Evolutionary conservation across 1,139 yeast genomes (phyloP).

Genomic region (Candida gigantensis): DNA sequence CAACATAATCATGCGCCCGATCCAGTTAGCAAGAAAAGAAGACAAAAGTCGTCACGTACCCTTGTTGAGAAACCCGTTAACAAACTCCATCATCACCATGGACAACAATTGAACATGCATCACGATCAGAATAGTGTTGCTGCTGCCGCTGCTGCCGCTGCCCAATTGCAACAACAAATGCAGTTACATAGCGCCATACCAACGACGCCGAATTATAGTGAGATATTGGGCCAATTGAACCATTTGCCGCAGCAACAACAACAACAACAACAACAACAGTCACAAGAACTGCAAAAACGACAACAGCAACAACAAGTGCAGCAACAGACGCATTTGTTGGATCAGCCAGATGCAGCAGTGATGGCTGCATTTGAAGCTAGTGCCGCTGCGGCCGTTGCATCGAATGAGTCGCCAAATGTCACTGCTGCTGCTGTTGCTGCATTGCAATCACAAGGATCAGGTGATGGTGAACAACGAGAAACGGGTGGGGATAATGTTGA

Average conservation of each 20-base stretch:
- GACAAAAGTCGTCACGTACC: constrained; percentile 42
- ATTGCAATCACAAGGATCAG: constrained; percentile 11
- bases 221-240: constrained; percentile 9
- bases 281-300: constrained; percentile 16
- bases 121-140: no score
- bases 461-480: constrained; percentile 19
- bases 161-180: constrained; percentile 14
- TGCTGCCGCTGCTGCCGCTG: no score
- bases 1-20: constrained; percentile 51
- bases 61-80: constrained; percentile 50
- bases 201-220: constrained; percentile 16
- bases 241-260: constrained; percentile 16
- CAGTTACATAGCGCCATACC: constrained; percentile 3
- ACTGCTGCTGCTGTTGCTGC: constrained; percentile 36
- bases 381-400: constrained; percentile 21
- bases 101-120: constrained; percentile 5
- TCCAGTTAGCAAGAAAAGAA: constrained; percentile 39
- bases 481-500: constrained; percentile 32
- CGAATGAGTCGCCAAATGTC: constrained; percentile 28
- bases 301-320: constrained; percentile 23
- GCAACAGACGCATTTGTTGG: constrained; percentile 8
- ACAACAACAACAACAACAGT: constrained; percentile 14
- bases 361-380: constrained; percentile 46
- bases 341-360: constrained; percentile 38
- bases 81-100: constrained; percentile 19